Percentiles rank a stretch among this genome's conserved stretches.
phyloP scores from a whole-genome alignment of 1,139 yeast species.

The Yamadazyma triangularis region DNA sequence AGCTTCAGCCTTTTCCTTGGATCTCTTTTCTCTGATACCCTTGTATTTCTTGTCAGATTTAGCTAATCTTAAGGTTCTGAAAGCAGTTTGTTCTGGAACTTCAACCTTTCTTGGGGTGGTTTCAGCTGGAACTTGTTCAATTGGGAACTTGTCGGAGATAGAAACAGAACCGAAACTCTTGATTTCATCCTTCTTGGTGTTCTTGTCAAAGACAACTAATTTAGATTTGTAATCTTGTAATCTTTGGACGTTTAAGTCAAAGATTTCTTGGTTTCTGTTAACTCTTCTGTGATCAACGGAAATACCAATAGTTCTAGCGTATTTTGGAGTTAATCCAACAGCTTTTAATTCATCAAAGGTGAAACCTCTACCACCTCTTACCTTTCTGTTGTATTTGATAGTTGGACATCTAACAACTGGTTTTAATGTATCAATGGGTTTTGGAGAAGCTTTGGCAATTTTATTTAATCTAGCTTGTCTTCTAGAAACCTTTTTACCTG shows the following conservation, averaged over 20 bases:
- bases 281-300: constrained; percentile 99
- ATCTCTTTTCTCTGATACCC: constrained; percentile 98
- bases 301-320: constrained; percentile 97
- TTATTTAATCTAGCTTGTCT: constrained; percentile 90
- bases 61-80: constrained; percentile 92
- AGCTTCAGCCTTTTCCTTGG: constrained; percentile 95
- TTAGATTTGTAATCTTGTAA: constrained; percentile 94
- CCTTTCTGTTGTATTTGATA: constrained; percentile 97
- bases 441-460: constrained; percentile 97
- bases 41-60: constrained; percentile 89
- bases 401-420: constrained; percentile 99
- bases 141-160: constrained; percentile 85
- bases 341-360: constrained; percentile 97
- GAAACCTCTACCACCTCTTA: constrained; percentile 99
- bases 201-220: constrained; percentile 94
- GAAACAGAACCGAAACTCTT: constrained; percentile 44
- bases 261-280: constrained; percentile 95
- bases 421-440: constrained; percentile 93
- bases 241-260: constrained; percentile 93
- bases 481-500: constrained; percentile 98
- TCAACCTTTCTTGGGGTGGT: constrained; percentile 88
- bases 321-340: constrained; percentile 90
- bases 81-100: constrained; percentile 82
- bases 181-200: constrained; percentile 67
- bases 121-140: constrained; percentile 72